A percentile compares a stretch with the other conserved stretches of the same genome.
These are phyloP conservation scores for Scedosporium dehoogii DNA, from an alignment of 2,329 filamentous ascomycete species.

Conservation along the genomic window DNA sequence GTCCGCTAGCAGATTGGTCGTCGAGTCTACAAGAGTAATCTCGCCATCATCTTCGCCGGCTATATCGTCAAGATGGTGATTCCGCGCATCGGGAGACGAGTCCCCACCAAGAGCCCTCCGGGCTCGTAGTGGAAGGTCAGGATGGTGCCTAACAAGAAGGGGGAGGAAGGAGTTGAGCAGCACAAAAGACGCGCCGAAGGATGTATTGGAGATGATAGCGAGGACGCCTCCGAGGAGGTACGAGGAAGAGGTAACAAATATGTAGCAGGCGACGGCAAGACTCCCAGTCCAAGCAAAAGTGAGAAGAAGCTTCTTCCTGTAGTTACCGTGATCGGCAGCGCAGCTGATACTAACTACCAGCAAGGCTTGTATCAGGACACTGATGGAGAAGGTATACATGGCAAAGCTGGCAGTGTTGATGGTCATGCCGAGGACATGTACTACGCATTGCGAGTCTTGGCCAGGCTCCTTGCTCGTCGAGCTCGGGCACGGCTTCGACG, in stretches of 20 bases:
- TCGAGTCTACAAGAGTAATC: background rate
- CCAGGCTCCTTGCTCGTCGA: constrained; percentile 38
- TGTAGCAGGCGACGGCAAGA: constrained; percentile 76
- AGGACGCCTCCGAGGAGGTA: constrained; percentile 76
- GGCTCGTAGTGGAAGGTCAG: constrained; percentile 23
- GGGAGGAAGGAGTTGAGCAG: constrained; percentile 92
- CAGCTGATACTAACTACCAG: constrained; percentile 94
- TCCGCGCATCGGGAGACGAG: constrained; percentile 13
- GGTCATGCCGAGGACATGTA: constrained; percentile 70
- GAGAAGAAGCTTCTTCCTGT: constrained; percentile 79
- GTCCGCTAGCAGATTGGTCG: background rate
- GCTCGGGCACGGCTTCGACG: constrained; percentile 61
- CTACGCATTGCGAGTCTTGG: constrained; percentile 62
- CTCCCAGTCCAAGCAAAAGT: constrained; percentile 78
- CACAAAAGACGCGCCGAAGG: constrained; percentile 91
- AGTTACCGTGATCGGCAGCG: constrained; percentile 86
- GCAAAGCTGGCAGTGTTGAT: constrained; percentile 96
- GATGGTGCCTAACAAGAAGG: constrained; percentile 79
- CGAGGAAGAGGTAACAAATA: constrained; percentile 62
- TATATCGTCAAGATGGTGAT: background rate
- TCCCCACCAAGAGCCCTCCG: constrained; percentile 12
- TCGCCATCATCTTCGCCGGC: background rate
- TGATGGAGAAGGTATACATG: constrained; percentile 96
- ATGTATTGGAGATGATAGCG: constrained; percentile 85
- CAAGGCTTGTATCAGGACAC: constrained; percentile 78